A percentile compares a stretch with the other conserved stretches of the same genome.
phyloP scores from a whole-genome alignment of 306 rosid species.

The Dryas octopetala region DNA sequence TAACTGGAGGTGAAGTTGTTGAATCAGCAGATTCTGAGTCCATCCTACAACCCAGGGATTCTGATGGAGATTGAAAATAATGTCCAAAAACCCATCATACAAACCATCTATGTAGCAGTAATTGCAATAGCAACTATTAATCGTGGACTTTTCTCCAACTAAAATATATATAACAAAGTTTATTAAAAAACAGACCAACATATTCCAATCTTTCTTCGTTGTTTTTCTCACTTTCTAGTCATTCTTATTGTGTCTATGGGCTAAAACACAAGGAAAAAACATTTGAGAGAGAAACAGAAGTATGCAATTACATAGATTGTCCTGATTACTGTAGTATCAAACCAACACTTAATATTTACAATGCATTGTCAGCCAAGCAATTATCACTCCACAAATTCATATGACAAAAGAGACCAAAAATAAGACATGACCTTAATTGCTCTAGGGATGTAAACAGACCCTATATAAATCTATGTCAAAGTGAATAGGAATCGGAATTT shows the following conservation, averaged over 20 bases:
- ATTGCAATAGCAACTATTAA: constrained; percentile 25
- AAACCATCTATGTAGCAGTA: constrained; percentile 27
- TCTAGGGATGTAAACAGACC: background rate
- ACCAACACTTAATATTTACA: background rate
- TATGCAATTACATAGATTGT: background rate
- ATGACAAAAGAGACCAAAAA: background rate
- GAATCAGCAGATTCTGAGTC: constrained; percentile 61
- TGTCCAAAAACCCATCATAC: constrained; percentile 34
- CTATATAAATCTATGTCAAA: background rate
- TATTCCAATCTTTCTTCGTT: background rate
- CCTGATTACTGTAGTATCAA: background rate
- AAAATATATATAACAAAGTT: background rate
- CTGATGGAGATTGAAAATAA: constrained; percentile 27
- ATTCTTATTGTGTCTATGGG: background rate
- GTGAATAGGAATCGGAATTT: background rate
- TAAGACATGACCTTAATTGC: background rate
- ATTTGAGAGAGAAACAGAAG: background rate
- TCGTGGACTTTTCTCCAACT: background rate
- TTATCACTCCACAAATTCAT: background rate
- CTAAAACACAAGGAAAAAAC: background rate
- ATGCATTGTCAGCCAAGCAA: background rate
- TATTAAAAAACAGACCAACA: background rate
- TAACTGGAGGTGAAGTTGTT: constrained; percentile 35
- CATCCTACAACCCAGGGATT: constrained; percentile 43
- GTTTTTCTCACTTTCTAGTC: background rate